phyloP scores from a whole-genome alignment of 2,329 filamentous ascomycete species.

The Ilyonectria destructans region DNA sequence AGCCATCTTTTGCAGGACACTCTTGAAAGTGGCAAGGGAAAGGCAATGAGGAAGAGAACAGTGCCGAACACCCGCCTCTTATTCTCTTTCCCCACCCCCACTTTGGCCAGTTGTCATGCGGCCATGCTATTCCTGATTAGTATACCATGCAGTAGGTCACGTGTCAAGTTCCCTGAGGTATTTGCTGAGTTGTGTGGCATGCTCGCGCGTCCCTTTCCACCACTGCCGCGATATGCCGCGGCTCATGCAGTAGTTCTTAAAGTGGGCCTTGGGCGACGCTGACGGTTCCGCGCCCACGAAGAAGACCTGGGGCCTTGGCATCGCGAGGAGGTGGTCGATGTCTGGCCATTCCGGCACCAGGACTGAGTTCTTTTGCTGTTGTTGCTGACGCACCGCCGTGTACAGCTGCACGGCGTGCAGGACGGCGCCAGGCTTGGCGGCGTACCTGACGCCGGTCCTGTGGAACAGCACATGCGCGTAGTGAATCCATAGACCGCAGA shows the following conservation, averaged over 20 bases:
- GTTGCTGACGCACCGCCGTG: background rate
- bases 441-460: background rate
- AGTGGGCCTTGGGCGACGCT: background rate
- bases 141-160: too few relatives aligned
- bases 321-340: background rate
- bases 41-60: too few relatives aligned
- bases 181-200: too few relatives aligned
- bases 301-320: slow-evolving; percentile 6
- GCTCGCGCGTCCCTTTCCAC: too few relatives aligned
- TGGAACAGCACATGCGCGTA: background rate
- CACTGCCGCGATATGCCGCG: too few relatives aligned
- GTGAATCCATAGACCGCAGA: slow-evolving; percentile 20
- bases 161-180: too few relatives aligned
- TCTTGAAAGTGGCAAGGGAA: too few relatives aligned
- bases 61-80: too few relatives aligned
- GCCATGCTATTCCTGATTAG: too few relatives aligned
- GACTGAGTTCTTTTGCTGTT: background rate
- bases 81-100: too few relatives aligned
- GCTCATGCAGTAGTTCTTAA: slow-evolving; percentile 20
- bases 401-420: slow-evolving; percentile 7
- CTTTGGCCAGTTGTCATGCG: too few relatives aligned
- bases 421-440: slow-evolving; percentile 1
- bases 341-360: slow-evolving; percentile 3
- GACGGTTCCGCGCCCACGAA: slow-evolving; percentile 1
- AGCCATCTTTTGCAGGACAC: too few relatives aligned